These are phyloP conservation scores for Malassezia globosa DNA, from an alignment of 1,284 basidiomycete genomes.

Conservation along the genomic window DNA sequence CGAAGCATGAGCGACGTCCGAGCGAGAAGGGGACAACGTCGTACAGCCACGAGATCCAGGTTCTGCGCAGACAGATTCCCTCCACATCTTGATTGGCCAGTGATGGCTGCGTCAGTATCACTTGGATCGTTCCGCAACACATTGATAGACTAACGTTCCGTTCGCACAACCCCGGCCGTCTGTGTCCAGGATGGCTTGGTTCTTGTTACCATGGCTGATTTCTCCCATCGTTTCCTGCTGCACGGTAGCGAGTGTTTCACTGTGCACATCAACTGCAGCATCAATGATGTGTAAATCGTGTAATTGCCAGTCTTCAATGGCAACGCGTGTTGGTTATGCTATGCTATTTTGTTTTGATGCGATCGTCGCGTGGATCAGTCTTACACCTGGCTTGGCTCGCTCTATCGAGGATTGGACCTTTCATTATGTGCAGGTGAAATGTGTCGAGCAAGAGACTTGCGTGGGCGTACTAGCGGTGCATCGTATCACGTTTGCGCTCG, in stretches of 20 bases:
- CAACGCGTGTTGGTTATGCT: slow-evolving; percentile 90
- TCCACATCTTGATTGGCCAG: no score
- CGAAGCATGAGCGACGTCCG: no score
- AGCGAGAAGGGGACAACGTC: no score
- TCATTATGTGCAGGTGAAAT: slow-evolving; percentile 97
- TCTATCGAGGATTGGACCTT: slow-evolving; percentile 84
- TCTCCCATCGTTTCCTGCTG: slow-evolving; percentile 55
- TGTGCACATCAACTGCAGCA: slow-evolving; percentile 67
- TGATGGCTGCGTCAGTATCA: no score
- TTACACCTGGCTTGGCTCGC: slow-evolving; percentile 73
- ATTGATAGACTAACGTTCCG: no score
- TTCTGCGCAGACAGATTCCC: no score
- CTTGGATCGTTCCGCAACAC: no score
- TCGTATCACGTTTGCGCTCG: slow-evolving; percentile 86
- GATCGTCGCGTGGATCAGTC: slow-evolving; percentile 92
- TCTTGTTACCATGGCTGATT: slow-evolving; percentile 63
- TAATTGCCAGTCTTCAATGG: slow-evolving; percentile 97
- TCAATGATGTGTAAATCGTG: slow-evolving; percentile 97
- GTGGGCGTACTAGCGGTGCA: slow-evolving; percentile 97
- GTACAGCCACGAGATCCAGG: no score
- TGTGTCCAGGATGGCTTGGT: slow-evolving; percentile 56
- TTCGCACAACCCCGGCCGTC: no score
- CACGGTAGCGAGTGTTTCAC: slow-evolving; percentile 16
- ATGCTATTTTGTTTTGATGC: slow-evolving; percentile 92
- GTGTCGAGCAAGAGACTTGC: slow-evolving; percentile 70